A percentile compares a stretch with the other conserved stretches of the same genome.
Evolutionary conservation across 2,329 filamentous ascomycete species (phyloP).

Genomic region (Sporothrix pseudoabietina): DNA sequence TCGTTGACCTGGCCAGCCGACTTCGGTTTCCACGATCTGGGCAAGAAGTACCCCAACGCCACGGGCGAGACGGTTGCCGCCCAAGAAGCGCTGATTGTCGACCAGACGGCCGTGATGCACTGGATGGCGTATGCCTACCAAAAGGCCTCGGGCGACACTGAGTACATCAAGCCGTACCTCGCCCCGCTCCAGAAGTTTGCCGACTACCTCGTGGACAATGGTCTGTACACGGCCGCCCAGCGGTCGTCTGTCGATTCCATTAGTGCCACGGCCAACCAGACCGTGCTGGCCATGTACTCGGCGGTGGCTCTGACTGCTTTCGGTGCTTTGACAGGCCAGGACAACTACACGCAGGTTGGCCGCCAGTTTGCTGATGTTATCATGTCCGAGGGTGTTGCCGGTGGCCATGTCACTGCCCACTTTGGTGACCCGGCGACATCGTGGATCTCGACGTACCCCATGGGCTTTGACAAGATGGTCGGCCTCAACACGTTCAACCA

Average conservation of each 20-base stretch:
- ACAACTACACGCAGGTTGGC: constrained; percentile 24
- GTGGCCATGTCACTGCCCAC: constrained; percentile 24
- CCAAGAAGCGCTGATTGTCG: constrained; percentile 26
- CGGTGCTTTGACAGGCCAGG: constrained; percentile 11
- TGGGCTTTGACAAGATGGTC: constrained; percentile 40
- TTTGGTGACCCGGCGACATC: constrained; percentile 22
- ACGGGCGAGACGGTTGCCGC: constrained; percentile 27
- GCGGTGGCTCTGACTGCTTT: constrained; percentile 24
- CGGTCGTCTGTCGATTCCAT: constrained; percentile 27
- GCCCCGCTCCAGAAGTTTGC: constrained; percentile 11
- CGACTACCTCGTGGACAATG: constrained; percentile 26
- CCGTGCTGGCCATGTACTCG: constrained; percentile 29
- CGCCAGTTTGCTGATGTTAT: constrained; percentile 22
- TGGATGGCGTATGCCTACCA: constrained; percentile 29
- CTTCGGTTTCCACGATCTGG: constrained; percentile 27
- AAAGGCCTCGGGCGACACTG: constrained; percentile 24
- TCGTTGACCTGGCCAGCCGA: constrained; percentile 20
- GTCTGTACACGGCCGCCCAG: constrained; percentile 26
- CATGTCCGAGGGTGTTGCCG: constrained; percentile 17
- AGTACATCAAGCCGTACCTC: constrained; percentile 26
- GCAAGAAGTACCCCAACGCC: constrained; percentile 28
- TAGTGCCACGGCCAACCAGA: constrained; percentile 27
- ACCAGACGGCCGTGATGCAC: constrained; percentile 28
- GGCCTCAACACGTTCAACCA: constrained; percentile 38
- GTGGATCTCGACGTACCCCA: constrained; percentile 27